These are phyloP conservation scores for Musa beccarii DNA, from an alignment of 176 grass and related monocot genomes.

Conservation along the genomic window DNA sequence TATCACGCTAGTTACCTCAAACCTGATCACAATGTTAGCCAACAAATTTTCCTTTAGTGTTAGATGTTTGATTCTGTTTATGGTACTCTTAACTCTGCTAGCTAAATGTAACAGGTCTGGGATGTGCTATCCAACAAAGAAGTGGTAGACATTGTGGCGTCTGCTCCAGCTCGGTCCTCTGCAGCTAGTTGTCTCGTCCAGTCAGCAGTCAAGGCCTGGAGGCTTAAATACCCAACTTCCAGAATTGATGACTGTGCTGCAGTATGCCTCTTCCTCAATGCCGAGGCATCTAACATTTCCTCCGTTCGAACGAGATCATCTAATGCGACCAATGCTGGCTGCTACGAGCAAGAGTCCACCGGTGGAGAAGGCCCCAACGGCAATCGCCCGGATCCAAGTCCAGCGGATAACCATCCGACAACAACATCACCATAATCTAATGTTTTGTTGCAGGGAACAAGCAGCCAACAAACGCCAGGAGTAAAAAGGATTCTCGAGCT, in stretches of 20 bases:
- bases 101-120: slow-evolving; percentile 48
- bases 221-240: slow-evolving; percentile 54
- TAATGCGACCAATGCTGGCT: not conserved
- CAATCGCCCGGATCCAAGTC: slow-evolving; percentile 2
- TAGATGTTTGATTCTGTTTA: too few species aligned
- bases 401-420: slow-evolving; percentile 5
- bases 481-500: not conserved
- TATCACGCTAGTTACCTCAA: not conserved
- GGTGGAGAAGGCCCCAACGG: not conserved
- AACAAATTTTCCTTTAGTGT: not conserved
- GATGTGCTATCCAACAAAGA: slow-evolving; percentile 70
- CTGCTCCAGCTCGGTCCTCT: slow-evolving; percentile 23
- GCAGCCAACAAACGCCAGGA: slow-evolving; percentile 13
- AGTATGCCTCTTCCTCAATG: slow-evolving; percentile 50
- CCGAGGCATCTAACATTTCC: slow-evolving; percentile 7
- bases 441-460: slow-evolving; percentile 23
- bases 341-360: slow-evolving; percentile 34
- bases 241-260: slow-evolving; percentile 64
- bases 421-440: slow-evolving; percentile 9
- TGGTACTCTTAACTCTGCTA: too few species aligned
- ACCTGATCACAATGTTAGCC: not conserved
- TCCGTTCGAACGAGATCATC: not conserved
- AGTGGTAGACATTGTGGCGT: slow-evolving; percentile 51
- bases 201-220: slow-evolving; percentile 47
- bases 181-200: slow-evolving; percentile 47